Evolutionary conservation across 1,284 basidiomycete genomes (phyloP).

Genomic region (Moesziomyces parantarcticus): DNA sequence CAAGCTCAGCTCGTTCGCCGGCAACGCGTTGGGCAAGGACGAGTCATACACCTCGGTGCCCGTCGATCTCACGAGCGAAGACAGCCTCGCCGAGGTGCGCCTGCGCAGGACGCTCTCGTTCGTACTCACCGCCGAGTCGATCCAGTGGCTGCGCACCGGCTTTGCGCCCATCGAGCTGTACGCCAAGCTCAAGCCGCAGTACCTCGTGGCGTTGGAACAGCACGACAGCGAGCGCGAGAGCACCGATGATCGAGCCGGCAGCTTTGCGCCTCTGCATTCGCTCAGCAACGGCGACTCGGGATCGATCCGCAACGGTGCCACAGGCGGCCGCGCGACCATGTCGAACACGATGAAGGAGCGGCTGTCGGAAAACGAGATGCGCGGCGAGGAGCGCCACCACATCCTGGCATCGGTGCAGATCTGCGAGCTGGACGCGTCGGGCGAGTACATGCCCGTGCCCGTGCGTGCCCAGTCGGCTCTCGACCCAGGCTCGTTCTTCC

Average conservation of each 20-base stretch:
- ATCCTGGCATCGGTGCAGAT: slow-evolving; percentile 86
- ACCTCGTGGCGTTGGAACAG: slow-evolving; percentile 45
- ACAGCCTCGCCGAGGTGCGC: slow-evolving; percentile 36
- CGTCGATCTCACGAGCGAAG: slow-evolving; percentile 39
- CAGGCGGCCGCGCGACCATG: slow-evolving; percentile 5
- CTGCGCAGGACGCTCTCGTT: slow-evolving; percentile 57
- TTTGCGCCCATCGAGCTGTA: slow-evolving; percentile 54
- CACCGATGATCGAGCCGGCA: slow-evolving; percentile 2
- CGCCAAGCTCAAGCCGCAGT: slow-evolving; percentile 35
- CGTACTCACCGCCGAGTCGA: slow-evolving; percentile 46
- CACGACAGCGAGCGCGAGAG: slow-evolving; percentile 46
- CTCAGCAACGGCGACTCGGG: slow-evolving; percentile 5
- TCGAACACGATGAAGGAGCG: slow-evolving; percentile 54
- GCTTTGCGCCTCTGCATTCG: slow-evolving; percentile 29
- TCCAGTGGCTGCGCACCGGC: slow-evolving; percentile 42
- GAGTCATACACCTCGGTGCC: slow-evolving; percentile 57
- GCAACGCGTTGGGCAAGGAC: slow-evolving; percentile 44
- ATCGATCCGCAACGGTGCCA: neutral
- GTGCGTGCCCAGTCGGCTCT: slow-evolving; percentile 81
- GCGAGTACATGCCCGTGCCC: slow-evolving; percentile 84
- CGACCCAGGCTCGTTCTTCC: slow-evolving; percentile 85
- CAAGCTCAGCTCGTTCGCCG: slow-evolving; percentile 56
- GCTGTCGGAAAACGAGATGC: slow-evolving; percentile 86
- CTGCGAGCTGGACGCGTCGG: slow-evolving; percentile 84
- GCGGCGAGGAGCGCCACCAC: slow-evolving; percentile 88